Conservation (phyloP, 805 yeast genomes). For the Kluyveromyces starmeri region DNA sequence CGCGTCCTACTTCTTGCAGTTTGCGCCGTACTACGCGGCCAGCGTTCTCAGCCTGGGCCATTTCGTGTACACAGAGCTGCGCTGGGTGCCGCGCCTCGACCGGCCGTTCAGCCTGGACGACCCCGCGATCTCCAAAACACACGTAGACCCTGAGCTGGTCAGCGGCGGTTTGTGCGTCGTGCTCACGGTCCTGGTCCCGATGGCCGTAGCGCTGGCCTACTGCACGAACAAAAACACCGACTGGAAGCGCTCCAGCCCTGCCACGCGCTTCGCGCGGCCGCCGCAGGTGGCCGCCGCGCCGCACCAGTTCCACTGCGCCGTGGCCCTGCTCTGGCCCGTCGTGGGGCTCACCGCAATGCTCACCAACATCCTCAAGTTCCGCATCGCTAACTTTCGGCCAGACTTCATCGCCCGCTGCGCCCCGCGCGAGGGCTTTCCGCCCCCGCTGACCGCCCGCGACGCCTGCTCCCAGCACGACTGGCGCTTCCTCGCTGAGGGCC, state of each 20-base stretch:
- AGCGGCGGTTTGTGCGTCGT: slow-evolving; percentile 15
- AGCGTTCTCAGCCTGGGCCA: neutral
- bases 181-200: slow-evolving; percentile 12
- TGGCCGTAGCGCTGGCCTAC: slow-evolving; percentile 5
- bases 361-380: slow-evolving; percentile 21
- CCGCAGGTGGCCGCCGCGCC: neutral
- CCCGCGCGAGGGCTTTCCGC: slow-evolving; percentile 5
- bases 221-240: slow-evolving; percentile 2
- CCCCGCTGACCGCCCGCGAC: slow-evolving; percentile 7
- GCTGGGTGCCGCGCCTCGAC: slow-evolving; percentile 5
- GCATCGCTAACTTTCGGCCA: slow-evolving; percentile 23
- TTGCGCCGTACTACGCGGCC: slow-evolving; percentile 2
- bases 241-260: neutral
- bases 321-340: slow-evolving; percentile 3
- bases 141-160: slow-evolving; percentile 17
- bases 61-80: slow-evolving; percentile 7
- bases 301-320: slow-evolving; percentile 5
- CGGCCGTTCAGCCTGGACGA: slow-evolving; percentile 11
- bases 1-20: slow-evolving; percentile 1
- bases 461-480: slow-evolving; percentile 16
- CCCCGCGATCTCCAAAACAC: slow-evolving; percentile 14
- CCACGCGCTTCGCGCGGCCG: neutral
- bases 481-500: slow-evolving; percentile 20
- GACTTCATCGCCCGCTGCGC: slow-evolving; percentile 25
- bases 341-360: slow-evolving; percentile 19